Evolutionary conservation across 768 basidiomycete genomes (phyloP).

Genomic region (Leccinum subgranulosum): DNA sequence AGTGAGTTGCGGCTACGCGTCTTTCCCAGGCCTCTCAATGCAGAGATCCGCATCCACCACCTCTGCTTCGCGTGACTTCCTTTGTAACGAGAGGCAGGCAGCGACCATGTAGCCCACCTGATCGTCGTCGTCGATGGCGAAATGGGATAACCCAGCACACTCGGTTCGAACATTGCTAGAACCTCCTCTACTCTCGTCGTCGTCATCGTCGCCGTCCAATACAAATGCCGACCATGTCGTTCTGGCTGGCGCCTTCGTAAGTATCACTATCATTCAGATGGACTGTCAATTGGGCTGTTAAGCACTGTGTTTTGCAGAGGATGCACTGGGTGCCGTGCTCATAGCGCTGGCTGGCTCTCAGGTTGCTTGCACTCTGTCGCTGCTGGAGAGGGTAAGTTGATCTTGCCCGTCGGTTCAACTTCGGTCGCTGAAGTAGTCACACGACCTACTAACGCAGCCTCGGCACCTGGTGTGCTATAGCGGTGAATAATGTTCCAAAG

Average conservation of each 20-base stretch:
- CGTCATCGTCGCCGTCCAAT: background rate
- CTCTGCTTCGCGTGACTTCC: no score
- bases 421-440: no score
- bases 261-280: background rate
- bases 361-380: no score
- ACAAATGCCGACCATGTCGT: background rate
- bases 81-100: no score
- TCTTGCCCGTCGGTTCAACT: background rate
- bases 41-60: no score
- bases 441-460: no score
- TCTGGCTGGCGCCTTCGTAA: background rate
- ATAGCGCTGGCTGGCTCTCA: no score
- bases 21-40: no score
- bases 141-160: background rate
- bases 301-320: background rate
- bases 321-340: background rate
- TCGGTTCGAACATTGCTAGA: background rate
- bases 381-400: background rate
- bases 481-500: no score
- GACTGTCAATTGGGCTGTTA: background rate
- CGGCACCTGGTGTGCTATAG: no score
- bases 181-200: background rate
- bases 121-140: background rate
- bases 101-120: no score
- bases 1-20: no score